Evolutionary conservation across 441 rosid genomes (phyloP).

Genomic region (Eutrema salsugineum): DNA sequence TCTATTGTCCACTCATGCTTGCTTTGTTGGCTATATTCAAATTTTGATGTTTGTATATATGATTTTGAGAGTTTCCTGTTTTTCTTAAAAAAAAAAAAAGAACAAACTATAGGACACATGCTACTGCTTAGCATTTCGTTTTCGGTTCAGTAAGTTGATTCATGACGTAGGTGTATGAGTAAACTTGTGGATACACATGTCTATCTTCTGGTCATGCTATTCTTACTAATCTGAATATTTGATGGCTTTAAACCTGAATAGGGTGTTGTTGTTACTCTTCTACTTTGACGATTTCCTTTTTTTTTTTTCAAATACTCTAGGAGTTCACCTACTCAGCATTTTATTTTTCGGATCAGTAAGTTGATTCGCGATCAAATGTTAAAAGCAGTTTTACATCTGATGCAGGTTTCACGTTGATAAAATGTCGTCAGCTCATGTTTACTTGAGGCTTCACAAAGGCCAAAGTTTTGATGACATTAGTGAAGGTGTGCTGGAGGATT

Average conservation of each 20-base stretch:
- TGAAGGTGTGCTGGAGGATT: slow-evolving; percentile 88
- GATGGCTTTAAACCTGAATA: background rate
- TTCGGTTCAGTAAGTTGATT: background rate
- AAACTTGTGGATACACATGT: background rate
- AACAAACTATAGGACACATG: background rate
- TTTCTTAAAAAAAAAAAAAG: too few species aligned
- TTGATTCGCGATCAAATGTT: background rate
- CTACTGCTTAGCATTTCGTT: background rate
- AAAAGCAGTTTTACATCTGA: background rate
- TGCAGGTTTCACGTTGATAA: slow-evolving; percentile 97
- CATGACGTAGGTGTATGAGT: background rate
- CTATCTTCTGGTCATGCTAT: background rate
- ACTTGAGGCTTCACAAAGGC: slow-evolving; percentile 81
- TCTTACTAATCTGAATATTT: background rate
- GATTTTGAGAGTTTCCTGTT: too few species aligned
- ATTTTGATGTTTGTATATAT: background rate
- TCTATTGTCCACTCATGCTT: background rate
- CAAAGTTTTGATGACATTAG: slow-evolving; percentile 83
- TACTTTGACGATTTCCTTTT: background rate
- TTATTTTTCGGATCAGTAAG: background rate
- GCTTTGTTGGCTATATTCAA: background rate
- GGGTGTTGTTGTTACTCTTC: background rate
- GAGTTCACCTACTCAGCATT: background rate
- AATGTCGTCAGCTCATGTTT: slow-evolving; percentile 99
- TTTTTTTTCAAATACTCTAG: background rate